Conservation (phyloP, 768 basidiomycete genomes). For the Mycena alexandri region DNA sequence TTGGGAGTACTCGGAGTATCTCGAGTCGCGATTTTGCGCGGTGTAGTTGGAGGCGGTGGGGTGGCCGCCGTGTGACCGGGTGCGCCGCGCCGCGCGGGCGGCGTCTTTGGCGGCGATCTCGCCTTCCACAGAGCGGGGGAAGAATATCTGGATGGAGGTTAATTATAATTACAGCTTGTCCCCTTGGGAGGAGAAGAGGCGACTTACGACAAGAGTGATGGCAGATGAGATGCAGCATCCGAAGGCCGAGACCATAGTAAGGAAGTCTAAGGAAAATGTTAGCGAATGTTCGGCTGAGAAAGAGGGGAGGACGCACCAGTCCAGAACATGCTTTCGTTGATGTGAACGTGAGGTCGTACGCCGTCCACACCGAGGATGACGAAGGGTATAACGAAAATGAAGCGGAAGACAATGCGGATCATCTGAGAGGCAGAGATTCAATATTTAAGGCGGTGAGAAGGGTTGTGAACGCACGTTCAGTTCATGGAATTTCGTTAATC, state of each 20-base stretch:
- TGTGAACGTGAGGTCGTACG: conserved; percentile 66
- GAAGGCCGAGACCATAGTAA: conserved; percentile 68
- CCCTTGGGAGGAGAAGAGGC: background rate
- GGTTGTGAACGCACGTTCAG: conserved; percentile 70
- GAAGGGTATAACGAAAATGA: conserved; percentile 76
- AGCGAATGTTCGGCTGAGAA: background rate
- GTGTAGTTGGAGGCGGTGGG: conserved; percentile 9
- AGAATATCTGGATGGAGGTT: conserved; percentile 73
- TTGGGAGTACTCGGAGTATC: conserved; percentile 15
- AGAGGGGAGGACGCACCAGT: conserved; percentile 53
- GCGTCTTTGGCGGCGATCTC: conserved; percentile 71
- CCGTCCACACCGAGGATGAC: conserved; percentile 80
- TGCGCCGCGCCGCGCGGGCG: conserved; percentile 55
- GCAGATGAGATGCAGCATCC: conserved; percentile 78
- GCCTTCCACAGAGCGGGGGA: conserved; percentile 80
- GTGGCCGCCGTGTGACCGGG: conserved; percentile 42
- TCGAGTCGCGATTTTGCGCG: background rate
- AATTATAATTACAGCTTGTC: background rate
- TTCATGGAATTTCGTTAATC: conserved; percentile 85
- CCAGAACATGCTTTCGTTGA: conserved; percentile 72
- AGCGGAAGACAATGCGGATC: conserved; percentile 80
- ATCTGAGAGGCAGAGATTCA: conserved; percentile 53
- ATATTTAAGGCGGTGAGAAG: background rate
- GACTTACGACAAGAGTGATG: conserved; percentile 77
- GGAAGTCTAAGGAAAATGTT: conserved; percentile 59